Base-by-base conservation (phyloP, 1,139 yeast genomes). In the Candida sp. region DNA sequence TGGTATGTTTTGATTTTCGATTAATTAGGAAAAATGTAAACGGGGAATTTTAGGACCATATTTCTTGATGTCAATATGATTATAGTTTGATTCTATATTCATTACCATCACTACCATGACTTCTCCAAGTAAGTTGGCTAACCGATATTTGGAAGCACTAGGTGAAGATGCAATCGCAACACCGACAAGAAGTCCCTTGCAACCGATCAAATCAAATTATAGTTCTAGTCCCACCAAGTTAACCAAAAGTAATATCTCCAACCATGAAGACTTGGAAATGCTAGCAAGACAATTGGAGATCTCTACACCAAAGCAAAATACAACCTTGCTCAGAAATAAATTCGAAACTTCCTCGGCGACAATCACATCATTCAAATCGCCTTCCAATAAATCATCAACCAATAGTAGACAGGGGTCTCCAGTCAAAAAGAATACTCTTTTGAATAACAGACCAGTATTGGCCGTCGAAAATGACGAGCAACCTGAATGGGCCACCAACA, bases 331-430 rank as follows among this genome's bases (percentile, higher is more conserved):
- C 15, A 56, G 70, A 38, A 54, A 70, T n/a, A 61, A 64, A 39
- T 73, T 66, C 47, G 77, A 71, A 45, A 63, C 76, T 0, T 75
- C 76, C 2, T 70, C 76, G 7, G 78, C 71, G 0, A 73, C 77
- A 0, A 73, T 73, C 2, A 66, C 74, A 1, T 65, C 75, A 2
- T 73, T 73, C 56, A 72, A 71, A 51, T 48, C 52, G 9, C 66
- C 71, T 4, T 58, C 50, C 46, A 59, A 52, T 42, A 56, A 56
- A 40, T 50, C 61, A 8, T 51, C 58, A 6, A 49, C 50, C 41
- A 44, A 59, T 41, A 54, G 60, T 41, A 50, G 53, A 36, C 49
- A 54, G 9, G 56, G 58, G 5, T 55, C 66, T 21, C 65, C 66
- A 5, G 42, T 49, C 5, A 36, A 23, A 36, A 23, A 59, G 52